Conservation (phyloP, 2,329 filamentous ascomycete genomes). For the Ophiostoma populinum region DNA sequence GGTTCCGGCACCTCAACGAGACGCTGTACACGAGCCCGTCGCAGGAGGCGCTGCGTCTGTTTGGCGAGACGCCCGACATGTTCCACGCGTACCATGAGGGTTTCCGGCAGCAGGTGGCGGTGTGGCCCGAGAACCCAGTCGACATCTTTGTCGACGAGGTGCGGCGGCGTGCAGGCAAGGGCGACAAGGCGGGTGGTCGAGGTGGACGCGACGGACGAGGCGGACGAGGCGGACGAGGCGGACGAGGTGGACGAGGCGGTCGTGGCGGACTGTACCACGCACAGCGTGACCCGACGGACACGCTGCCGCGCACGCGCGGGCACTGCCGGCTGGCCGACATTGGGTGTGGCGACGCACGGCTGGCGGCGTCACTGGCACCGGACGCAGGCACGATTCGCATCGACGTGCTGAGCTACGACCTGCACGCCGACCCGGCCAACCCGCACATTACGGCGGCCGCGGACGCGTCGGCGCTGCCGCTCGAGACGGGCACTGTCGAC, state of each 20-base stretch:
- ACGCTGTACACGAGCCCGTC: constrained; percentile 90
- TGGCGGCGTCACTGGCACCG: constrained; percentile 51
- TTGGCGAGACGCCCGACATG: constrained; percentile 74
- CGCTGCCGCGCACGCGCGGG: constrained; percentile 56
- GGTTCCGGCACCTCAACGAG: constrained; percentile 95
- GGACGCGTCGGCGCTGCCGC: constrained; percentile 71
- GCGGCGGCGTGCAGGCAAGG: constrained; percentile 29
- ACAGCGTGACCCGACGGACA: constrained; percentile 15
- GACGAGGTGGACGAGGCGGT: constrained; percentile 13
- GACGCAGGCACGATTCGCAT: constrained; percentile 51
- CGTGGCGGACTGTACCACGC: constrained; percentile 12
- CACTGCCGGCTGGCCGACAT: constrained; percentile 73
- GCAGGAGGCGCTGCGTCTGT: constrained; percentile 63
- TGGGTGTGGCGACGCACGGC: constrained; percentile 79
- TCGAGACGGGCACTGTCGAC: constrained; percentile 60
- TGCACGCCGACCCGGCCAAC: constrained; percentile 44
- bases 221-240: constrained; percentile 5
- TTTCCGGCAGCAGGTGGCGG: constrained; percentile 85
- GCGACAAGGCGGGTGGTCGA: constrained; percentile 10
- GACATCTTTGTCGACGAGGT: constrained; percentile 68
- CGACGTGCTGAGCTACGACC: constrained; percentile 68
- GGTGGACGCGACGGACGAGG: background rate
- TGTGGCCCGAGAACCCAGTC: constrained; percentile 94
- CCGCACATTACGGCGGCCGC: constrained; percentile 65
- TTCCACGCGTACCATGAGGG: constrained; percentile 94